Evolutionary conservation across 176 grass and related monocot species (phyloP).

Genomic region (Areca catechu): DNA sequence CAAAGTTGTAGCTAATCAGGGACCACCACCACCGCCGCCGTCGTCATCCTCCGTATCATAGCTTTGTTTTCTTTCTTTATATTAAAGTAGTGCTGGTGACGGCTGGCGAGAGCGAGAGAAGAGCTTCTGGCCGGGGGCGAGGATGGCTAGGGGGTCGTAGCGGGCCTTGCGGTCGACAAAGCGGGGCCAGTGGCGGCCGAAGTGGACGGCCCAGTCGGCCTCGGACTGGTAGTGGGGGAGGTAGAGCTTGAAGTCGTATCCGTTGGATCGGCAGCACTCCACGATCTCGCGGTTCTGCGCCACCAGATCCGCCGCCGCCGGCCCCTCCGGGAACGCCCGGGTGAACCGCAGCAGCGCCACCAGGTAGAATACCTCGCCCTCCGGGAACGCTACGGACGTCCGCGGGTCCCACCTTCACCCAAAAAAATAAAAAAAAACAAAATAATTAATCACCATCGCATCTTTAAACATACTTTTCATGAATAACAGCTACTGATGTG

Average conservation of each 20-base stretch:
- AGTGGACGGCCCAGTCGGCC: slow-evolving; percentile 64
- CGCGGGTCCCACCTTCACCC: slow-evolving; percentile 62
- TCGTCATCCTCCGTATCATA: too few relatives aligned
- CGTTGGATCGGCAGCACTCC: slow-evolving; percentile 39
- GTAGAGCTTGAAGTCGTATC: slow-evolving; percentile 87
- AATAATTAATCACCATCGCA: not conserved
- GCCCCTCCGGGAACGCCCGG: slow-evolving; percentile 27
- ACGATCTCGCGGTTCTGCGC: slow-evolving; percentile 63
- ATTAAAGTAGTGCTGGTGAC: not conserved
- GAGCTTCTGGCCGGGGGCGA: slow-evolving; percentile 79
- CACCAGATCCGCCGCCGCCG: slow-evolving; percentile 44
- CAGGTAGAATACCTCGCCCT: slow-evolving; percentile 79
- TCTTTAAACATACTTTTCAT: not conserved
- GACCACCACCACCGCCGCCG: too few relatives aligned
- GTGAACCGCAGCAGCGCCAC: slow-evolving; percentile 86
- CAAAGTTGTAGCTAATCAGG: too few relatives aligned
- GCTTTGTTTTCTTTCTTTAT: too few relatives aligned
- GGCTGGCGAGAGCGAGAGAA: slow-evolving; percentile 32
- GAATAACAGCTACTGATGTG: too few relatives aligned
- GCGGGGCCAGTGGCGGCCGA: slow-evolving; percentile 49
- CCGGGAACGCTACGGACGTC: slow-evolving; percentile 71
- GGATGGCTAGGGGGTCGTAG: slow-evolving; percentile 66
- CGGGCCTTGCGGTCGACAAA: slow-evolving; percentile 55
- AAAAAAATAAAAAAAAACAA: not conserved
- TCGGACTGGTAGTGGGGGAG: slow-evolving; percentile 52